These are phyloP conservation scores for Sugiyamaella mastotermitis DNA, from an alignment of 805 yeast genomes.

Conservation along the genomic window DNA sequence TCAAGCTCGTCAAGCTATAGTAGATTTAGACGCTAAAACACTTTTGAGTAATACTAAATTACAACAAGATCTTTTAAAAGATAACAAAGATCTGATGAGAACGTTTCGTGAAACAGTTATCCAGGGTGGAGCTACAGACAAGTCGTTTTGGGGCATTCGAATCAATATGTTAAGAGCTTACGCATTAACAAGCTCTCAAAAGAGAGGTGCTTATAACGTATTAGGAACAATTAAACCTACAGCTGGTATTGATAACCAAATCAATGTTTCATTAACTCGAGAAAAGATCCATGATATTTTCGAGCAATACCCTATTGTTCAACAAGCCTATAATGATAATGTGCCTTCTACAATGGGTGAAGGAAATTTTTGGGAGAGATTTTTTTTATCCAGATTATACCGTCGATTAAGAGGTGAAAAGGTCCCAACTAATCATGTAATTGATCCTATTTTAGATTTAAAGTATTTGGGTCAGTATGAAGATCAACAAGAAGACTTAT, in stretches of 20 bases:
- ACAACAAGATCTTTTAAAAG: conserved; percentile 70
- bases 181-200: conserved; percentile 79
- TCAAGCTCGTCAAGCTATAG: conserved; percentile 17
- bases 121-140: conserved; percentile 57
- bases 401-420: conserved; percentile 86
- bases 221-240: conserved; percentile 90
- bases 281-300: conserved; percentile 87
- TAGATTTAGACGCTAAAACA: conserved; percentile 47
- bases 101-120: conserved; percentile 87
- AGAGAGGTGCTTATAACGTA: conserved; percentile 89
- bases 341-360: conserved; percentile 79
- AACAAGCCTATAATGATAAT: conserved; percentile 80
- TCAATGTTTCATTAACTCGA: conserved; percentile 84
- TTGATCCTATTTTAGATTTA: conserved; percentile 72
- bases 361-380: conserved; percentile 94
- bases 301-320: conserved; percentile 86
- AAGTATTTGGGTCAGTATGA: conserved; percentile 70
- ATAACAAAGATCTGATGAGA: conserved; percentile 61
- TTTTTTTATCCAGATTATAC: conserved; percentile 84
- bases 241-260: conserved; percentile 87
- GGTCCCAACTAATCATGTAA: conserved; percentile 65
- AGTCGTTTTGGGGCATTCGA: conserved; percentile 83
- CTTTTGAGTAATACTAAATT: conserved; percentile 65
- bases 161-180: conserved; percentile 74
- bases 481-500: conserved; percentile 34